Evolutionary conservation across 108 stramenopile genomes (phyloP), one percentile per base, ranked within the genome.

Genomic region (Nitzschia sp.): DNA sequence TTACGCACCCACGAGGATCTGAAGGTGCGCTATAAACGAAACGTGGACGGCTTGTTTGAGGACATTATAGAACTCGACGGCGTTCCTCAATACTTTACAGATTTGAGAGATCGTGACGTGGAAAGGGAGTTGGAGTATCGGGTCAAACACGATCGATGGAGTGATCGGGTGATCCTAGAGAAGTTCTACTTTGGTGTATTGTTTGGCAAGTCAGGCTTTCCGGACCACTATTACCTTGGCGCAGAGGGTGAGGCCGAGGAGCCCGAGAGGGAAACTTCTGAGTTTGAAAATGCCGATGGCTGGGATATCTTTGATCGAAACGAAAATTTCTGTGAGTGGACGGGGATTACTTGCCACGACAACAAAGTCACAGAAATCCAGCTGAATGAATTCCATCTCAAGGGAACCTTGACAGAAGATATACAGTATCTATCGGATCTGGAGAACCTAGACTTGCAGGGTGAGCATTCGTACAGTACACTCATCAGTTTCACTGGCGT

Each of bases 351-450:
- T 44, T 80, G 78, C 47, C 44, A 46, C 30, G 3, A 63, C 41
- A 53, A 32, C 6, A 45, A 45, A 27, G 29, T 74, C 1, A 53
- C 44, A 0, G 29, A 56, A 17, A 45, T 74, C 53, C n/a, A 16
- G 23, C 45, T 74, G 19, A 2, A 53, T 26, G 30, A 53, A 3
- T 61, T 53, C 19, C 56, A 44, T 0, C 26, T 74, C 13, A 47
- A 56, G 58, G 85, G 82, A 36, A 78, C 66, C 19, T 48, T 86
- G 21, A 56, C 75, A 21, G 36, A 33, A 2, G 71, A 76, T 25
- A 65, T 81, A 68, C 63, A 69, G 15, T 64, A 68, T 41, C 30
- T 86, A 45, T 46, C 45, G 0, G 11, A 72, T 32, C 57, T 86
- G 32, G 32, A 63, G 41, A 34, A 41, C 46, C 27, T 80, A 44